phyloP scores from a whole-genome alignment of 2,329 filamentous ascomycete genomes.

The Zasmidium angulare region DNA sequence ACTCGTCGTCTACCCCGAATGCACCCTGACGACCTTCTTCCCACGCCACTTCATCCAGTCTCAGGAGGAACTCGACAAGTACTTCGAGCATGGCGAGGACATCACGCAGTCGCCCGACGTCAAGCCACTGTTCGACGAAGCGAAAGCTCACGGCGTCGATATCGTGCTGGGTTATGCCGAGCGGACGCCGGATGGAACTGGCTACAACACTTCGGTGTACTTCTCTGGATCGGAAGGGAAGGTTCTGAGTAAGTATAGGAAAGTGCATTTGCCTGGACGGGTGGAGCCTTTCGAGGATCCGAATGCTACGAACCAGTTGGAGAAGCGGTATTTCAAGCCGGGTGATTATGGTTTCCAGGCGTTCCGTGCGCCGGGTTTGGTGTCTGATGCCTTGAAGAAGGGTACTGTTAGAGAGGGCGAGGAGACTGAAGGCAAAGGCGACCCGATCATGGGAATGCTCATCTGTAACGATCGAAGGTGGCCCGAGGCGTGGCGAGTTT shows the following conservation, averaged over 20 bases:
- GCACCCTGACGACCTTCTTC: conserved; percentile 59
- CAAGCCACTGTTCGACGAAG: conserved; percentile 51
- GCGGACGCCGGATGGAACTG: conserved; percentile 43
- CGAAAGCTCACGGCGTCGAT: conserved; percentile 50
- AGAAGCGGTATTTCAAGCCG: conserved; percentile 56
- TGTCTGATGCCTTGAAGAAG: conserved; percentile 40
- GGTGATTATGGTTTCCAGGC: conserved; percentile 56
- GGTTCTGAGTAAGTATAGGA: conserved; percentile 55
- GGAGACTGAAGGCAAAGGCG: conserved; percentile 40
- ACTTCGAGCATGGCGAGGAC: conserved; percentile 53
- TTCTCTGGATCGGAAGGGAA: conserved; percentile 46
- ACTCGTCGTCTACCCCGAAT: conserved; percentile 56
- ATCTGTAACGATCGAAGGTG: conserved; percentile 56
- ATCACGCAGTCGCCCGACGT: conserved; percentile 45
- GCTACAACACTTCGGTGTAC: conserved; percentile 55
- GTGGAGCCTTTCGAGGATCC: conserved; percentile 52
- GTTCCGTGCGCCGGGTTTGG: conserved; percentile 51
- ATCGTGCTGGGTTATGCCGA: conserved; percentile 57
- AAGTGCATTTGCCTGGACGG: conserved; percentile 56
- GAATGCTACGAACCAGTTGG: conserved; percentile 53
- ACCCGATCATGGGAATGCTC: conserved; percentile 56
- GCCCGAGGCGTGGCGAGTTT: conserved; percentile 54
- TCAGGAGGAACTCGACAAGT: conserved; percentile 45
- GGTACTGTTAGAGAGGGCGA: conserved; percentile 23
- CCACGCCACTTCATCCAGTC: conserved; percentile 46